Conservation (phyloP, 1,139 yeast species). For the Hansenula anomala region DNA sequence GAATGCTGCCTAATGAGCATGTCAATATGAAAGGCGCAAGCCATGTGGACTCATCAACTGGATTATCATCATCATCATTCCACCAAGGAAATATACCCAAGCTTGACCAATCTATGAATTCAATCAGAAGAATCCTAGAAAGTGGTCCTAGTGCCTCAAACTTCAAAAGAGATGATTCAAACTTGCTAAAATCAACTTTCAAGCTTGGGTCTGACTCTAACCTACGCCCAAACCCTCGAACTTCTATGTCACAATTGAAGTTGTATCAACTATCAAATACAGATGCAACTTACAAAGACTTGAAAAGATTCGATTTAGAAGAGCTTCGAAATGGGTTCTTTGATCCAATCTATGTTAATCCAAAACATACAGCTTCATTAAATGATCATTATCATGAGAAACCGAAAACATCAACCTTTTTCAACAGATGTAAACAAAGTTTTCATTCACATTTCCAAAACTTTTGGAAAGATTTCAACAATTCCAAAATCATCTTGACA, state of each 20-base stretch:
- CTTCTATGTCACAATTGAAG: conserved; percentile 28
- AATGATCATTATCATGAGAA: background rate
- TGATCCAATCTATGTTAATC: conserved; percentile 39
- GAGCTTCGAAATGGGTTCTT: conserved; percentile 45
- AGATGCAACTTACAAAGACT: conserved; percentile 22
- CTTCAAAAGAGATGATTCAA: conserved; percentile 6
- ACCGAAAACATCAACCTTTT: background rate
- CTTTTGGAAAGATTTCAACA: background rate
- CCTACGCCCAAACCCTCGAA: conserved; percentile 16
- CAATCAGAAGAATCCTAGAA: too few relatives aligned
- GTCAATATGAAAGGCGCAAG: too few relatives aligned
- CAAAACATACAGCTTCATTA: conserved; percentile 10
- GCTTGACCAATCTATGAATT: too few relatives aligned
- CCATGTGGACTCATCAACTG: too few relatives aligned
- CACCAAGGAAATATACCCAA: too few relatives aligned
- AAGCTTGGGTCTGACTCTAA: conserved; percentile 1
- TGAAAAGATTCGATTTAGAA: conserved; percentile 30
- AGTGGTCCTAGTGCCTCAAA: too few relatives aligned
- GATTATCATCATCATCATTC: too few relatives aligned
- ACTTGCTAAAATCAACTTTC: background rate
- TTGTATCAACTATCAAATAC: conserved; percentile 24
- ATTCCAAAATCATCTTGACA: conserved; percentile 18
- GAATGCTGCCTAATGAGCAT: too few relatives aligned
- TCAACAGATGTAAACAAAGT: background rate
- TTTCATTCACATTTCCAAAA: background rate